These are phyloP conservation scores for Arachis monticola DNA, from an alignment of 331 rosid genomes.

Conservation along the genomic window DNA sequence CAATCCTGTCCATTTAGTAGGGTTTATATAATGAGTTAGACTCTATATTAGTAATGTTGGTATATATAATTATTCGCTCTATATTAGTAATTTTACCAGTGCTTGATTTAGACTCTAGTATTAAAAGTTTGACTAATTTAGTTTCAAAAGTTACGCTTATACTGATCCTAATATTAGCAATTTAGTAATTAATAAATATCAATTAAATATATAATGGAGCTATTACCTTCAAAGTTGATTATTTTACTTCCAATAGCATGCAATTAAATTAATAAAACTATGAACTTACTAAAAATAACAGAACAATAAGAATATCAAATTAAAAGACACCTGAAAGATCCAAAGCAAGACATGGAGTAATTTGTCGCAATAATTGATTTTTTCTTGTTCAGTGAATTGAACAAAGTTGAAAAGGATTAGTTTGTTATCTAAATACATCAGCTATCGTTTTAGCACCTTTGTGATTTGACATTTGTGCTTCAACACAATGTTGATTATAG, in stretches of 20 bases:
- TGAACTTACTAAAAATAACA: background rate
- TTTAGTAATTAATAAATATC: background rate
- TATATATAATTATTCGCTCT: too few relatives aligned
- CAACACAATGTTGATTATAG: conserved; percentile 19
- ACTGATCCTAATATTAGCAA: background rate
- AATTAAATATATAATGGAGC: background rate
- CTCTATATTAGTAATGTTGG: background rate
- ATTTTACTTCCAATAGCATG: background rate
- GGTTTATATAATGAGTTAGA: background rate
- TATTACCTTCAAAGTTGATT: background rate
- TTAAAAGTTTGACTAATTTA: too few relatives aligned
- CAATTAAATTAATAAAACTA: background rate
- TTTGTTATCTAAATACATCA: background rate
- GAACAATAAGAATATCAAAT: background rate
- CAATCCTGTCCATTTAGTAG: background rate
- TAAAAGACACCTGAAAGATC: background rate
- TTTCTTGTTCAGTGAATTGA: background rate
- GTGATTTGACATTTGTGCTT: conserved; percentile 23
- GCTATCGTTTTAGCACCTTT: conserved; percentile 2
- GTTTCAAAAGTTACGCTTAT: too few relatives aligned
- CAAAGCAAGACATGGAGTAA: background rate
- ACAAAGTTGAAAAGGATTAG: background rate
- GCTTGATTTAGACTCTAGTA: too few relatives aligned
- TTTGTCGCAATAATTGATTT: too few relatives aligned
- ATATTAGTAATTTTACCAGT: too few relatives aligned